Percentiles rank a stretch among this genome's conserved stretches.
Evolutionary conservation across 345 rosid species (phyloP).

Genomic region (Syzygium grande): DNA sequence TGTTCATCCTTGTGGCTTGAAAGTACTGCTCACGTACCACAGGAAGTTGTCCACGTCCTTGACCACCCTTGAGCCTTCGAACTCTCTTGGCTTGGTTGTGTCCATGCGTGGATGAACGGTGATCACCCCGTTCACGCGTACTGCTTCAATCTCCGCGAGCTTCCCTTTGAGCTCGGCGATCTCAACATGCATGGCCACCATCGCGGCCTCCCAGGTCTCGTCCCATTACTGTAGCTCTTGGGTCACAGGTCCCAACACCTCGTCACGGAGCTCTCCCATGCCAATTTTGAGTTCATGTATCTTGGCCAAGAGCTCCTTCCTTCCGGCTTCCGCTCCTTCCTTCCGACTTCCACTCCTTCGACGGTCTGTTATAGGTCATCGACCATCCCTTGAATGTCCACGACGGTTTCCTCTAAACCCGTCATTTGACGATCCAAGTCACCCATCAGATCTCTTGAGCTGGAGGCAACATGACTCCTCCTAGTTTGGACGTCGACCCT

Average conservation of each 20-base stretch:
- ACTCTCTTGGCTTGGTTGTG: background rate
- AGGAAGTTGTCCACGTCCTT: background rate
- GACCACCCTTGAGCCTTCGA: background rate
- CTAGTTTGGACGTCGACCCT: background rate
- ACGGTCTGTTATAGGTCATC: background rate
- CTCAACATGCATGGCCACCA: fast-evolving
- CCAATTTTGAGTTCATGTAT: background rate
- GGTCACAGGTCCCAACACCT: background rate
- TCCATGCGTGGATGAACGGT: background rate
- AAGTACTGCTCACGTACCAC: background rate
- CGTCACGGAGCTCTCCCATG: background rate
- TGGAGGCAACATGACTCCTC: background rate
- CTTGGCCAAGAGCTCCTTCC: background rate
- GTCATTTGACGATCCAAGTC: background rate
- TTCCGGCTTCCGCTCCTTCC: too few relatives aligned
- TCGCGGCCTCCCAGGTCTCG: background rate
- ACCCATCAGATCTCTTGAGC: background rate
- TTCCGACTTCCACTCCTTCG: background rate
- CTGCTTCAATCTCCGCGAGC: background rate
- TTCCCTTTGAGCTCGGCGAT: background rate
- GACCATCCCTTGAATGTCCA: background rate
- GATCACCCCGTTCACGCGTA: background rate
- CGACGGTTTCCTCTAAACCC: too few relatives aligned
- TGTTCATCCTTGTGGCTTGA: background rate
- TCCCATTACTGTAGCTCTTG: background rate